Evolutionary conservation across 1,139 yeast genomes (phyloP), one percentile per base, ranked within the genome.

Genomic region (Scheffersomyces lignicola): DNA sequence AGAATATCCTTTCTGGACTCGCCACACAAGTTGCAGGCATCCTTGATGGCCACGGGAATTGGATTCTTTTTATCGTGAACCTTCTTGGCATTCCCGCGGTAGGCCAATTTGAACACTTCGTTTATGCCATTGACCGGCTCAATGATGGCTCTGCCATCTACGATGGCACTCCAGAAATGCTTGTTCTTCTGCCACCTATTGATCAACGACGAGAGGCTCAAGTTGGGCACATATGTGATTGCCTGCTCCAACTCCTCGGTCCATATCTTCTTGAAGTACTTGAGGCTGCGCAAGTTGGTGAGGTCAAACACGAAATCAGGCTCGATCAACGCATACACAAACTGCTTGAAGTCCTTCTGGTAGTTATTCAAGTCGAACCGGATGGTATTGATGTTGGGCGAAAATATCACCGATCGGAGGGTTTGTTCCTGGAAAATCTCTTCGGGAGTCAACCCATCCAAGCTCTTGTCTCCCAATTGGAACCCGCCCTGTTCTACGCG

Each of bases 41-140:
- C 78, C 37, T 73, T 66, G 13, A 82, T 74, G 1, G 96, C 95
- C 29, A 86, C 82, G 0, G 95, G 95, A 5, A 75, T 46, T 24
- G 34, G 23, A 24, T 38, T 35, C 7, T 5, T 6, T 33, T 28
- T 18, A 32, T 38, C 20, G 31, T 33, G 8, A 9, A 9, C 23
- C 8, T n/a, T n/a, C 10, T 5, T 16, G 12, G 12, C 3, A 15
- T 14, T 26, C 3, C 51, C 50, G 16, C 41, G 43, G 39, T 64
- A 56, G 3, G 60, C 52, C 28, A 61, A 47, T 45, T 71, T 75
- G 58, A 80, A 79, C 0, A 76, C 75, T 54, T 88, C 96, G 49
- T 87, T 88, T 24, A 84, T 74, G 0, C 92, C 95, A 37, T 89
- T 81, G 10, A 90, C 75, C 1, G 98, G 97, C 58, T 89, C 96